A percentile compares a stretch with the other conserved stretches of the same genome.
Evolutionary conservation across 2,329 filamentous ascomycete species (phyloP).

Genomic region (Sphaerulina populicola): DNA sequence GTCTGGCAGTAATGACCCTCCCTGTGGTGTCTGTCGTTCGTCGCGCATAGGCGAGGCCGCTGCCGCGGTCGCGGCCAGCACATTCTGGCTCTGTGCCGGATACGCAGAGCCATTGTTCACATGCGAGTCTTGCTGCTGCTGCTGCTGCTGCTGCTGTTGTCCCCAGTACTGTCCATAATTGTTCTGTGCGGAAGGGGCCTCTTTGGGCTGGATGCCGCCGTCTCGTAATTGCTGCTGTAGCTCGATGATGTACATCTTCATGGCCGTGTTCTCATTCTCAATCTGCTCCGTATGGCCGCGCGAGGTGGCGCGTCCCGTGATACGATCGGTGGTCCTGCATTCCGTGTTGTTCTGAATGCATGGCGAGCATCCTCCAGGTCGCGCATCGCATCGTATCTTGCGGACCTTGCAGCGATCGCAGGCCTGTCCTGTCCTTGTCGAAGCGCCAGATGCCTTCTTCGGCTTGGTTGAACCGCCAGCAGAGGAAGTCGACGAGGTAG

Average conservation of each 20-base stretch:
- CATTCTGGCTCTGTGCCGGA: not conserved
- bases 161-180: constrained; percentile 10
- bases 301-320: constrained; percentile 70
- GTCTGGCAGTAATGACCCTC: constrained; percentile 34
- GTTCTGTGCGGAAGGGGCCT: constrained; percentile 10
- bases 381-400: constrained; percentile 79
- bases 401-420: constrained; percentile 85
- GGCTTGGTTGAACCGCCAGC: not conserved
- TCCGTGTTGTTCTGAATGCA: constrained; percentile 67
- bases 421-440: constrained; percentile 66
- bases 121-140: constrained; percentile 6
- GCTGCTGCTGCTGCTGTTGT: not conserved
- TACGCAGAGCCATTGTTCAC: not conserved
- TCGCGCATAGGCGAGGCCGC: not conserved
- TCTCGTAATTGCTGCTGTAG: constrained; percentile 59
- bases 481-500: constrained; percentile 1
- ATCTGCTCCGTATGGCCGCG: constrained; percentile 70
- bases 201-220: constrained; percentile 49
- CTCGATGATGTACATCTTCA: constrained; percentile 58
- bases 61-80: not conserved
- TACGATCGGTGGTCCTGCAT: constrained; percentile 79
- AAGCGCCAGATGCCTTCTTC: constrained; percentile 44
- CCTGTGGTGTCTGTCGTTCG: constrained; percentile 15
- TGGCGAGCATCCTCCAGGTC: constrained; percentile 71
- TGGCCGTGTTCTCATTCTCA: constrained; percentile 61